phyloP scores from a whole-genome alignment of 2,329 filamentous ascomycete species.

The Fusarium sp. region DNA sequence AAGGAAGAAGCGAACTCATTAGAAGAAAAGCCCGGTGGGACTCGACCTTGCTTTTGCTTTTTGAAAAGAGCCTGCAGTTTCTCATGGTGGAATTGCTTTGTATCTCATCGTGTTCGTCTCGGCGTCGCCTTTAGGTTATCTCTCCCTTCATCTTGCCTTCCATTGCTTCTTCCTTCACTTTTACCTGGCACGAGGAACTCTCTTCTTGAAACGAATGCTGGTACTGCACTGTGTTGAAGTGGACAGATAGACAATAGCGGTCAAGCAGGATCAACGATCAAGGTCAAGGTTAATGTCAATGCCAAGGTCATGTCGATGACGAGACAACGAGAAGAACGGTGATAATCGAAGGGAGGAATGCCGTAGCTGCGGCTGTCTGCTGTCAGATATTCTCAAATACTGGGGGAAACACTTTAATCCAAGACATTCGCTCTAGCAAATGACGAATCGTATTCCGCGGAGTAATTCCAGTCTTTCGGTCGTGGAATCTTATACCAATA shows the following conservation, averaged over 20 bases:
- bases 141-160: neutral
- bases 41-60: neutral
- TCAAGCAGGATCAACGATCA: slow-evolving; percentile 12
- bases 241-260: slow-evolving; percentile 26
- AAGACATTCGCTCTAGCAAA: neutral
- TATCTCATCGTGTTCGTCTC: slow-evolving; percentile 1
- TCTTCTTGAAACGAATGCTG: slow-evolving; percentile 3
- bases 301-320: slow-evolving; percentile 9
- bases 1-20: neutral
- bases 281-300: neutral
- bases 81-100: slow-evolving; percentile 32
- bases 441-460: neutral
- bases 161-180: slow-evolving; percentile 5
- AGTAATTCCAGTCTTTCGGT: neutral
- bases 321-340: neutral
- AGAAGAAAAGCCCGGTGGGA: neutral
- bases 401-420: neutral
- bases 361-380: neutral
- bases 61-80: neutral
- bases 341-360: slow-evolving; percentile 6
- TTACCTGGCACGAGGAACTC: neutral
- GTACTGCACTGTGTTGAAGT: neutral
- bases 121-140: slow-evolving; percentile 1
- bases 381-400: neutral
- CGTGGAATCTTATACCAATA: neutral